Conservation (phyloP, 139 green algal species). For the Chlorella sp. region DNA sequence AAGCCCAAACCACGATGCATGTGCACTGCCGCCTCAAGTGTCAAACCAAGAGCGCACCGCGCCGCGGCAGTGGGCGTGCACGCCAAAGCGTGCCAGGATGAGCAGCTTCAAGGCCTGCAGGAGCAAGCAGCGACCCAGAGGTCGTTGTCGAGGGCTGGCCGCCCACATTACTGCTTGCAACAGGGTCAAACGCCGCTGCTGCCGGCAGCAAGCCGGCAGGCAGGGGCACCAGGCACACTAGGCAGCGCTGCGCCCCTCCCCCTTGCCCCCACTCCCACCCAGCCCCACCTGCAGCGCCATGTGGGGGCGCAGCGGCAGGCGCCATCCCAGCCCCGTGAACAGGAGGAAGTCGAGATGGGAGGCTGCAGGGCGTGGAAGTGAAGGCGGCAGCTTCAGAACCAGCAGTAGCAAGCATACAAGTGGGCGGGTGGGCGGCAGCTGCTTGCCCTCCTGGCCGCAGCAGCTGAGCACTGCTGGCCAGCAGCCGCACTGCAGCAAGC, state of each 20-base stretch:
- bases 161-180: too few species aligned
- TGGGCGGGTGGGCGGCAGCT: too few species aligned
- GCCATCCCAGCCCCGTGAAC: neutral
- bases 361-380: neutral
- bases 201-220: too few species aligned
- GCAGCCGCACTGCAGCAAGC: neutral
- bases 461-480: neutral
- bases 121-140: too few species aligned
- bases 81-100: neutral
- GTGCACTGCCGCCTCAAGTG: too few species aligned
- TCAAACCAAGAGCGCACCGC: neutral
- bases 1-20: too few species aligned
- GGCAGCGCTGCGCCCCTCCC: too few species aligned
- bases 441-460: neutral
- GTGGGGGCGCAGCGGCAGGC: neutral
- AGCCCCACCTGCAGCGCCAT: neutral
- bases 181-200: too few species aligned
- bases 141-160: too few species aligned
- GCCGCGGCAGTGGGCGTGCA: neutral
- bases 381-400: too few species aligned
- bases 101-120: neutral
- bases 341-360: neutral
- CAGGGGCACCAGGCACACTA: too few species aligned
- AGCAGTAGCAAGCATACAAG: too few species aligned
- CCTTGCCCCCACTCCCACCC: neutral